Evolutionary conservation across 495 filamentous ascomycete genomes (phyloP).

Genomic region (Aspergillus sparsus): DNA sequence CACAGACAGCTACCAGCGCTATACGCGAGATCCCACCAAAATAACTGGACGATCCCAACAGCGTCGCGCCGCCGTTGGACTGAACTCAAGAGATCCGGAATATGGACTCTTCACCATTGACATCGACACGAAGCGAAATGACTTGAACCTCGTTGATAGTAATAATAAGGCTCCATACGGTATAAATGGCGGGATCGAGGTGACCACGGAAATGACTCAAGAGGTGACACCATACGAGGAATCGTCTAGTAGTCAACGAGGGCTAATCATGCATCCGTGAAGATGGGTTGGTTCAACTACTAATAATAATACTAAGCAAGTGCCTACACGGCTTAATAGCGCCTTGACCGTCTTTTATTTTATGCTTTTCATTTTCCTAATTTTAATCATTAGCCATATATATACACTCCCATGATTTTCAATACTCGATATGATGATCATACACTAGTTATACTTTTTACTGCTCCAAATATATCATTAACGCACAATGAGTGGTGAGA

Average conservation of each 20-base stretch:
- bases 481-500: background rate
- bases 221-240: constrained; percentile 28
- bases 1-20: constrained; percentile 33
- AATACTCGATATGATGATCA: no score
- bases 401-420: no score
- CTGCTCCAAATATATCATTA: background rate
- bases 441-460: no score
- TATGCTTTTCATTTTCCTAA: no score
- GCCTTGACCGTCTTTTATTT: no score
- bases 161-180: constrained; percentile 7
- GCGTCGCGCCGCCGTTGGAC: constrained; percentile 16
- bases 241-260: constrained; percentile 26
- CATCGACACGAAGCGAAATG: background rate
- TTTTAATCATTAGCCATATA: no score
- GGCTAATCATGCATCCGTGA: constrained; percentile 30
- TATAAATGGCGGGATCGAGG: constrained; percentile 34
- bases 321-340: background rate
- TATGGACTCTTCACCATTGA: constrained; percentile 38
- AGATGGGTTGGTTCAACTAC: background rate
- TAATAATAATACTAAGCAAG: no score
- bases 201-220: constrained; percentile 40
- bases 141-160: constrained; percentile 18
- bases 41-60: constrained; percentile 26
- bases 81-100: constrained; percentile 33
- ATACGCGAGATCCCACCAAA: constrained; percentile 25